Evolutionary conservation across 1,284 basidiomycete genomes (phyloP).

Genomic region (Puccinia polysora): DNA sequence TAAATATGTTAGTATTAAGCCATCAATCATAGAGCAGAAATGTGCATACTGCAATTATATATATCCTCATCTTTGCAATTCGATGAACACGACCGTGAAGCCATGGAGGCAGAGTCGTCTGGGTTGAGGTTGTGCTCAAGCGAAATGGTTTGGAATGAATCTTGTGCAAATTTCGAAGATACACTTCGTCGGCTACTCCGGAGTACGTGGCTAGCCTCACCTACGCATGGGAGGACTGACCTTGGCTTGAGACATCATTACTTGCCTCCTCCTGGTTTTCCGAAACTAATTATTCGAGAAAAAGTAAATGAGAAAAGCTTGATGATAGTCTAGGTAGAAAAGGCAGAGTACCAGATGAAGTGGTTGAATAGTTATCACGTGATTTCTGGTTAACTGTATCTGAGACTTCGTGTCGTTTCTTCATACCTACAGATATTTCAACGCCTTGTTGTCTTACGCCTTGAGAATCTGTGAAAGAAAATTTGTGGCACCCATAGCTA

Average conservation of each 20-base stretch:
- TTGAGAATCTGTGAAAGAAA: background rate
- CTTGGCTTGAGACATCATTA: too few species aligned
- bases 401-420: background rate
- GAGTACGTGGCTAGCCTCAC: too few species aligned
- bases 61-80: background rate
- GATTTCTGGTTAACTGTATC: conserved; percentile 1
- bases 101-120: background rate
- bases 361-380: background rate
- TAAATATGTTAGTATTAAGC: conserved; percentile 3
- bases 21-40: background rate
- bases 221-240: too few species aligned
- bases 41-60: conserved; percentile 13
- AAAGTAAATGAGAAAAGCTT: too few species aligned
- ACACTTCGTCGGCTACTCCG: too few species aligned
- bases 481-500: conserved; percentile 9
- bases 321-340: too few species aligned
- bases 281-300: too few species aligned
- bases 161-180: too few species aligned
- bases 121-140: background rate
- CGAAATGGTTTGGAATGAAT: too few species aligned
- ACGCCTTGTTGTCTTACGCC: conserved; percentile 10
- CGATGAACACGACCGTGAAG: background rate
- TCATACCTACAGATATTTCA: background rate
- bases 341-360: background rate
- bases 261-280: too few species aligned